These are phyloP conservation scores for Exophiala spinifera DNA, from an alignment of 2,329 filamentous ascomycete genomes.

Conservation along the genomic window DNA sequence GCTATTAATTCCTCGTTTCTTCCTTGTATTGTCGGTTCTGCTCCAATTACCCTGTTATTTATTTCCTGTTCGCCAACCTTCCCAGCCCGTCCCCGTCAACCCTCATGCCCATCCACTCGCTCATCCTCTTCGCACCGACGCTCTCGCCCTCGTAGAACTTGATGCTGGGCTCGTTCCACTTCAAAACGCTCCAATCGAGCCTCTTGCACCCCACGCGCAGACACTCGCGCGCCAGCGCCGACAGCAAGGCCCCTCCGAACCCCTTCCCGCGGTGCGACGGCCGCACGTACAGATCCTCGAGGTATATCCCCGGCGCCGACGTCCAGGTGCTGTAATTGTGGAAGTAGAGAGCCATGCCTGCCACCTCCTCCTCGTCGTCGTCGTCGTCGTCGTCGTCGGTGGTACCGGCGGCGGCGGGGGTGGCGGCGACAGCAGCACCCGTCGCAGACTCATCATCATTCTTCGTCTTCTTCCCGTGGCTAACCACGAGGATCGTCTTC, in stretches of 20 bases:
- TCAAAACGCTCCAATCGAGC: constrained; percentile 86
- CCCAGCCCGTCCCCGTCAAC: constrained; percentile 45
- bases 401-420: too few species aligned
- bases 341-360: constrained; percentile 86
- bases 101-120: constrained; percentile 52
- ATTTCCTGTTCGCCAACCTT: constrained; percentile 34
- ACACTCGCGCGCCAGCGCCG: constrained; percentile 75
- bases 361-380: constrained; percentile 43
- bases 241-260: constrained; percentile 74
- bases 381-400: too few species aligned
- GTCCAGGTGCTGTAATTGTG: constrained; percentile 96
- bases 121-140: constrained; percentile 44
- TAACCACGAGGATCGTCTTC: constrained; percentile 69
- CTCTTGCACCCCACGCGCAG: constrained; percentile 68
- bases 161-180: constrained; percentile 89
- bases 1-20: too few species aligned
- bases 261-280: constrained; percentile 68
- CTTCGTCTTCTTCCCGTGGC: too few species aligned
- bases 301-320: constrained; percentile 79
- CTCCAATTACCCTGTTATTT: too few species aligned
- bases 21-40: too few species aligned
- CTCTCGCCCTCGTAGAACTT: constrained; percentile 65
- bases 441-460: too few species aligned
- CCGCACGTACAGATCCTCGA: constrained; percentile 88
- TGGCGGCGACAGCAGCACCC: too few species aligned